Evolutionary conservation across 2,329 filamentous ascomycete genomes (phyloP).

Genomic region (Parascedosporium putredinis): DNA sequence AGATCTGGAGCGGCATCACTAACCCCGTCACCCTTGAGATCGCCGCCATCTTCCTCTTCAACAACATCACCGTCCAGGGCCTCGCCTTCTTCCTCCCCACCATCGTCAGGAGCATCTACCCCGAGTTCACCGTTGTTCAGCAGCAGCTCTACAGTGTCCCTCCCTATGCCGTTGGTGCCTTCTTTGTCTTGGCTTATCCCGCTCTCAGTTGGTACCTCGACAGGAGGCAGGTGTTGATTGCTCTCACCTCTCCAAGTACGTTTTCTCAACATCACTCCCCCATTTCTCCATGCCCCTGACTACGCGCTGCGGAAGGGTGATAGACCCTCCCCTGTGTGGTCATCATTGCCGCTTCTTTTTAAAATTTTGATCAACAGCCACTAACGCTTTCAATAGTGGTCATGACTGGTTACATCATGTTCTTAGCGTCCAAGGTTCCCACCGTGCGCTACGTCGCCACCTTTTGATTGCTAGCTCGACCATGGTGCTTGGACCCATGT

Average conservation of each 20-base stretch:
- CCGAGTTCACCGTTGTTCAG: slow-evolving; percentile 39
- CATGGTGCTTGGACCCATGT: slow-evolving; percentile 52
- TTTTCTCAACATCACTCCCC: neutral
- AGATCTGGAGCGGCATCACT: slow-evolving; percentile 51
- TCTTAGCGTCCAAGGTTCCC: slow-evolving; percentile 41
- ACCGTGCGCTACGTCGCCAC: slow-evolving; percentile 55
- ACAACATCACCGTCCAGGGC: slow-evolving; percentile 64
- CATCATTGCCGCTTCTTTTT: slow-evolving; percentile 26
- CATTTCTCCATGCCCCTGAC: no score
- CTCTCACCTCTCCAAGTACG: slow-evolving; percentile 36
- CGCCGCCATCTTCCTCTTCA: slow-evolving; percentile 48
- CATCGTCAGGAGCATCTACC: slow-evolving; percentile 61
- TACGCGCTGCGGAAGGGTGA: no score
- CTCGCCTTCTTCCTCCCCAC: slow-evolving; percentile 63
- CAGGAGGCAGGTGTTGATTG: slow-evolving; percentile 48
- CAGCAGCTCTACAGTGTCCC: slow-evolving; percentile 63
- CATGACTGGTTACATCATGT: slow-evolving; percentile 60
- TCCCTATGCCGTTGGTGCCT: slow-evolving; percentile 55
- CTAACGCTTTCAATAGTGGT: neutral
- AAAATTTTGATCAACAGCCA: neutral
- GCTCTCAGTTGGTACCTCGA: slow-evolving; percentile 50
- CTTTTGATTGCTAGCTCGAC: slow-evolving; percentile 55
- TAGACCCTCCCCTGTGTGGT: no score
- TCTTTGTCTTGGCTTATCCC: slow-evolving; percentile 48
- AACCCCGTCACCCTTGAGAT: slow-evolving; percentile 44